A percentile compares a stretch with the other conserved stretches of the same genome.
Evolutionary conservation across 441 rosid genomes (phyloP).

Genomic region (Manihot esculenta): DNA sequence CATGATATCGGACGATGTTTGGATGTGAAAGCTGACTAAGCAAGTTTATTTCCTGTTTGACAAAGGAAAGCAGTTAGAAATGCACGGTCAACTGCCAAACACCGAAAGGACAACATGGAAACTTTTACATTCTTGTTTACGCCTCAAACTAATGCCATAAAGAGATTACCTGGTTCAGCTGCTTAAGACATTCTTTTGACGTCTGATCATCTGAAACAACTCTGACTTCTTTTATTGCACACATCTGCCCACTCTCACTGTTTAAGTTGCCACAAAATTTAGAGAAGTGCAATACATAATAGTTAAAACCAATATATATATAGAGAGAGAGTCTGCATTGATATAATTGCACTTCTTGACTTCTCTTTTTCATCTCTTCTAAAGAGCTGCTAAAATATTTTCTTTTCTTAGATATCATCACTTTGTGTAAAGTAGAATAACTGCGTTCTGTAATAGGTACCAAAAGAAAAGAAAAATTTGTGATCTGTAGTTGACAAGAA

Average conservation of each 20-base stretch:
- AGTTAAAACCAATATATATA: background rate
- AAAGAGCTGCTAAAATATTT: background rate
- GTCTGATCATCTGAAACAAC: slow-evolving; percentile 78
- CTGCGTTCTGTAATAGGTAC: background rate
- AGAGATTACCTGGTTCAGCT: slow-evolving; percentile 77
- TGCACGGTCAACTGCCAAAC: slow-evolving; percentile 10
- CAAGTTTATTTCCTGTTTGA: slow-evolving; percentile 85
- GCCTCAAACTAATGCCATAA: background rate
- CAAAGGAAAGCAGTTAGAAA: slow-evolving; percentile 18
- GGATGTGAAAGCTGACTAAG: slow-evolving; percentile 81
- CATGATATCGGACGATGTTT: slow-evolving; percentile 84
- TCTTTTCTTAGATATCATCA: background rate
- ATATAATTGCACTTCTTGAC: background rate
- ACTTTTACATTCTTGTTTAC: background rate
- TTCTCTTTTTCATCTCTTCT: background rate
- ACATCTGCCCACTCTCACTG: slow-evolving; percentile 92
- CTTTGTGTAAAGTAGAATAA: background rate
- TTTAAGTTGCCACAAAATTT: slow-evolving; percentile 25
- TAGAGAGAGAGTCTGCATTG: background rate
- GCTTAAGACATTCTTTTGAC: slow-evolving; percentile 86
- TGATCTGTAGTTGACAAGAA: background rate
- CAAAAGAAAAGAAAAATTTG: background rate
- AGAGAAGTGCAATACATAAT: slow-evolving; percentile 12
- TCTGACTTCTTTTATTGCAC: slow-evolving; percentile 94
- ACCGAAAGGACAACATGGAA: slow-evolving; percentile 3